These are phyloP conservation scores for Penicillium argentinense DNA, from an alignment of 495 filamentous ascomycete genomes.

Conservation along the genomic window DNA sequence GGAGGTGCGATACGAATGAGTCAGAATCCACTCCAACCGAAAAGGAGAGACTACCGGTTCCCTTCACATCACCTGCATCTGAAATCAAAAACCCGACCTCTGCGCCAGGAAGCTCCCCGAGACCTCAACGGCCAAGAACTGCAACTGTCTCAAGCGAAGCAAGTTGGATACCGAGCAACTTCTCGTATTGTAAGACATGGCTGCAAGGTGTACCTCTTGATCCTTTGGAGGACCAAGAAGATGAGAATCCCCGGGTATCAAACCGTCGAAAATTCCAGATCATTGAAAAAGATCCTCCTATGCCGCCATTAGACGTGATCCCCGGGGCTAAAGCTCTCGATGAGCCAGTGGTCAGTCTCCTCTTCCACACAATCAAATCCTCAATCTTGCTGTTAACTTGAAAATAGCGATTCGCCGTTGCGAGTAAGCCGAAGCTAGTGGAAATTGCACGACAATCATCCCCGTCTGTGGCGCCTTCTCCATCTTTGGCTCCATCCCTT, in stretches of 20 bases:
- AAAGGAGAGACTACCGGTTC: not conserved
- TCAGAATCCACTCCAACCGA: constrained; percentile 4
- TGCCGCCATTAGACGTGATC: constrained; percentile 29
- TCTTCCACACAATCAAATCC: too few relatives aligned
- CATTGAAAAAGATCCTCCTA: constrained; percentile 39
- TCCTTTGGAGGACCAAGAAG: constrained; percentile 19
- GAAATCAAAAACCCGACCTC: not conserved
- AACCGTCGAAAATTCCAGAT: constrained; percentile 45
- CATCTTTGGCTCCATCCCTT: constrained; percentile 18
- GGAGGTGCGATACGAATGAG: constrained; percentile 27
- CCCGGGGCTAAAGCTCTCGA: constrained; percentile 31
- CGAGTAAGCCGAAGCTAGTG: constrained; percentile 45
- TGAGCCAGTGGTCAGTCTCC: constrained; percentile 30
- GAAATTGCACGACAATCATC: constrained; percentile 47
- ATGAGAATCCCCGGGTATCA: constrained; percentile 26
- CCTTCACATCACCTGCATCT: constrained; percentile 11
- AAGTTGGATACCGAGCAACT: constrained; percentile 43
- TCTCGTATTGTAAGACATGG: constrained; percentile 46
- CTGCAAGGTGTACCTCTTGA: constrained; percentile 42
- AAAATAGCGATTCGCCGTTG: constrained; percentile 39
- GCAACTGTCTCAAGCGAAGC: constrained; percentile 44
- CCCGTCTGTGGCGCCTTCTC: constrained; percentile 7
- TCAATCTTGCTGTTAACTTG: not conserved
- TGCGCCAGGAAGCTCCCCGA: constrained; percentile 20
- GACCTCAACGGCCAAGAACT: constrained; percentile 35